These are phyloP conservation scores for Lyophyllum shimeji DNA, from an alignment of 768 basidiomycete genomes.

Conservation along the genomic window DNA sequence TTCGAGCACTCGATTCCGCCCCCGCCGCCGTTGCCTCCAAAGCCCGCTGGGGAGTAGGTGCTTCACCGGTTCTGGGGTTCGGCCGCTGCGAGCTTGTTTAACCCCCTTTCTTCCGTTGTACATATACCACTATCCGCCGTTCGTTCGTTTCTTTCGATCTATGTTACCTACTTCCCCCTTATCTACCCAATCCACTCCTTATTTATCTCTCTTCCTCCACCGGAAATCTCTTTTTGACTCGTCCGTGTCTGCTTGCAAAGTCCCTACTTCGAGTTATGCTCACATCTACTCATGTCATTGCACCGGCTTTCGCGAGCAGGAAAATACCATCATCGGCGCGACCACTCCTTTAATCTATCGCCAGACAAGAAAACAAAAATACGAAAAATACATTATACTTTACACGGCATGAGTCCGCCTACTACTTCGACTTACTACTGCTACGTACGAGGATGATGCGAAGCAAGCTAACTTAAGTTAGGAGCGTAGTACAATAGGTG, in stretches of 20 bases:
- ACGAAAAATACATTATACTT: slow-evolving; percentile 17
- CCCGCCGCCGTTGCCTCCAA: slow-evolving; percentile 35
- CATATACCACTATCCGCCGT: background rate
- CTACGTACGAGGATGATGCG: background rate
- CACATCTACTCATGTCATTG: background rate
- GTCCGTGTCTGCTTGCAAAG: background rate
- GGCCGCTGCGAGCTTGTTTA: background rate
- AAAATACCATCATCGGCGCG: no score
- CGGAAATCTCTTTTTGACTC: background rate
- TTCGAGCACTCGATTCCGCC: slow-evolving; percentile 30
- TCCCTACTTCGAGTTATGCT: background rate
- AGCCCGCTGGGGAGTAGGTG: slow-evolving; percentile 26
- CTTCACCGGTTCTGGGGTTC: background rate
- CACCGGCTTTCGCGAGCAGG: background rate
- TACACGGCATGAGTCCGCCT: slow-evolving; percentile 10
- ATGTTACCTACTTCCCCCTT: background rate
- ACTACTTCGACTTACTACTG: slow-evolving; percentile 10
- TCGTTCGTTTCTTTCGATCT: background rate
- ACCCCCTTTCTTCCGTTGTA: background rate
- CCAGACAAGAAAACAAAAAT: no score
- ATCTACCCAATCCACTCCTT: background rate
- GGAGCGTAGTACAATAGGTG: background rate
- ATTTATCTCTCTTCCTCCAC: background rate
- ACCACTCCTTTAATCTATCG: slow-evolving; percentile 2
- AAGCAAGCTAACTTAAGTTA: background rate